Evolutionary conservation across 345 rosid species (phyloP), one percentile per base, ranked within the genome.

Genomic region (Eutrema heterophyllum): DNA sequence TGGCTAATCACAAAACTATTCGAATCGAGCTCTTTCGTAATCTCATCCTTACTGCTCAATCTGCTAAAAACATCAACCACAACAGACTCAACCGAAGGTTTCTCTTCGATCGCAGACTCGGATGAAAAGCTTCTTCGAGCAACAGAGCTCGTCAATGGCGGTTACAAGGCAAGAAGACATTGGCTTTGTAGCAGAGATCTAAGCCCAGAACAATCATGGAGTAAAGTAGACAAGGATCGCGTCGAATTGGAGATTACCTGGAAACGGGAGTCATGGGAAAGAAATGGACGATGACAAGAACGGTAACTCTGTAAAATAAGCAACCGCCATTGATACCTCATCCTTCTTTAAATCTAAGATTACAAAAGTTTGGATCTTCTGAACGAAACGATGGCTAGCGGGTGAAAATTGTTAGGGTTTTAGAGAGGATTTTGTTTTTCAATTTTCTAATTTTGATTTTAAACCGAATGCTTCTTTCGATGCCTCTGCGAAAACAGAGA

Each of bases 11-110:
- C 82, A 18, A 87, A 65, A 39, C 50, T 56, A 66, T 67, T 80
- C 60, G 48, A 77, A 67, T 86, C 87, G 60, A 94, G 50, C 45
- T 88, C 87, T 55, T 80, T 89, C 70, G 11, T 56, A 68, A 89
- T 82, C 64, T 72, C 87, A 63, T 69, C 50, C 9, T 53, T 44
- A 71, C 64, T 76, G 48, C 9, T 77, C 38, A 62, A 81, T 71
- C 82, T 86, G 43, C 74, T 76, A 67, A 93, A 86, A 73, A 82
- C 54, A 29, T 85, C 87, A 11, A 11, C 64, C 18, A 78, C 56
- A 38, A 70, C 15, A 43, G 41, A 66, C 14, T 80, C 81, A 78
- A 78, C 74, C 9, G 84, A 61, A 30, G 78, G 72, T 44, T 80
- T 74, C 18, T 43, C 70, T 60, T 35, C 21, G 6, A 24, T 16